phyloP scores from a whole-genome alignment of 2,329 filamentous ascomycete species.

The Ophiocordyceps polyrhachis-furcata region DNA sequence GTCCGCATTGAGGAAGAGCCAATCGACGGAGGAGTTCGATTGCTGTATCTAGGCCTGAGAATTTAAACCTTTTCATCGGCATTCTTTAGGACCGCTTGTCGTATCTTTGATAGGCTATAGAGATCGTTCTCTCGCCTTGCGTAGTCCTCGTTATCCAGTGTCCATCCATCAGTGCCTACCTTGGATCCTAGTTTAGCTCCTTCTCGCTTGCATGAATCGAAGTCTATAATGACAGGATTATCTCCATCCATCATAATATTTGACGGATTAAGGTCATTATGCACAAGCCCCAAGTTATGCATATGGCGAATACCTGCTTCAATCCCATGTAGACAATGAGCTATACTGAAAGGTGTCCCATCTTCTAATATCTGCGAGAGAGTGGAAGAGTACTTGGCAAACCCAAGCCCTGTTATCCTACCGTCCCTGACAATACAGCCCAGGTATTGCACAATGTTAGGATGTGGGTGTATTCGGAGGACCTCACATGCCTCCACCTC shows the following conservation, averaged over 20 bases:
- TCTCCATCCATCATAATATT: constrained; percentile 1
- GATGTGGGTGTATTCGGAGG: constrained; percentile 1
- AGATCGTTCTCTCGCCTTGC: constrained; percentile 1
- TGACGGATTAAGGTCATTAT: constrained; percentile 1
- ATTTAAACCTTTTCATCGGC: neutral
- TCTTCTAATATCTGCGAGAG: neutral
- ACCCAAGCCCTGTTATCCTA: constrained; percentile 1
- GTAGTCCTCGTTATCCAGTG: neutral
- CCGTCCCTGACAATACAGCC: neutral
- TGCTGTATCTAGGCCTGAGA: no score
- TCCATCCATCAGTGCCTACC: neutral
- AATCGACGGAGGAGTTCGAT: no score
- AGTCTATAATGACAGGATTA: constrained; percentile 1
- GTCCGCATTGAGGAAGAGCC: no score
- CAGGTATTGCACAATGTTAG: constrained; percentile 1
- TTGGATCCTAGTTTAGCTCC: neutral
- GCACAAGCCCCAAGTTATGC: neutral
- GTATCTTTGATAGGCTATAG: constrained; percentile 1
- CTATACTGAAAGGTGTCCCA: neutral
- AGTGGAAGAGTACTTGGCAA: constrained; percentile 1
- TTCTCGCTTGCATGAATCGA: constrained; percentile 1
- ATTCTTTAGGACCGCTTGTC: neutral
- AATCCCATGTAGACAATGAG: neutral
- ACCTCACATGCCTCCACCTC: constrained; percentile 1
- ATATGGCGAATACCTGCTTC: constrained; percentile 1